A percentile compares a stretch with the other conserved stretches of the same genome.
Evolutionary conservation across 2,329 filamentous ascomycete genomes (phyloP).

Genomic region (Cordyceps javanica): DNA sequence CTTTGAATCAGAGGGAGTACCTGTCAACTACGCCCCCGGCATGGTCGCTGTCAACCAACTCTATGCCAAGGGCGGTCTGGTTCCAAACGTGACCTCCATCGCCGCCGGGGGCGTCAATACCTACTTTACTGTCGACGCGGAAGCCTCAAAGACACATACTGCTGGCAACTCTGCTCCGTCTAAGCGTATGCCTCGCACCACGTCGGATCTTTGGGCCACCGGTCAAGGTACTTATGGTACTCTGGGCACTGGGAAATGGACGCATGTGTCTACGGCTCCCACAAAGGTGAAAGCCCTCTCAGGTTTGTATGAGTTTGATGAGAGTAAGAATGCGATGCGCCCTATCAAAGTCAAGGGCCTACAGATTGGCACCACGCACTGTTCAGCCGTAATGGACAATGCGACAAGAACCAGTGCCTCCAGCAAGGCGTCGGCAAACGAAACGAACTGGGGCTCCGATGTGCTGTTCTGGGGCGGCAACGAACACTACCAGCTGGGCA

Average conservation of each 20-base stretch:
- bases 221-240: constrained; percentile 80
- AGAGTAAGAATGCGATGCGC: constrained; percentile 56
- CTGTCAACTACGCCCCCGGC: constrained; percentile 62
- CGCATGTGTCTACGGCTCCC: constrained; percentile 72
- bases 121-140: constrained; percentile 80
- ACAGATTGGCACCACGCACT: constrained; percentile 74
- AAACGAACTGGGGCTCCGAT: constrained; percentile 84
- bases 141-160: constrained; percentile 32
- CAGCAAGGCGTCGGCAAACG: constrained; percentile 48
- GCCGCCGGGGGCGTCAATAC: constrained; percentile 82
- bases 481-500: constrained; percentile 88
- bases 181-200: constrained; percentile 26
- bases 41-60: constrained; percentile 64
- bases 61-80: constrained; percentile 59
- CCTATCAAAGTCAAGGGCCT: constrained; percentile 74
- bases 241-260: constrained; percentile 83
- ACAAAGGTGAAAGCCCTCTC: constrained; percentile 79
- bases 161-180: constrained; percentile 22
- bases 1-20: constrained; percentile 59
- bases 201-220: constrained; percentile 72
- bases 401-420: constrained; percentile 59
- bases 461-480: constrained; percentile 93
- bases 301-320: constrained; percentile 81
- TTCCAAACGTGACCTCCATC: constrained; percentile 66
- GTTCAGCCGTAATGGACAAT: constrained; percentile 77